Base-by-base conservation (phyloP, 2,329 filamentous ascomycete genomes). In the Calycina herbarum region DNA sequence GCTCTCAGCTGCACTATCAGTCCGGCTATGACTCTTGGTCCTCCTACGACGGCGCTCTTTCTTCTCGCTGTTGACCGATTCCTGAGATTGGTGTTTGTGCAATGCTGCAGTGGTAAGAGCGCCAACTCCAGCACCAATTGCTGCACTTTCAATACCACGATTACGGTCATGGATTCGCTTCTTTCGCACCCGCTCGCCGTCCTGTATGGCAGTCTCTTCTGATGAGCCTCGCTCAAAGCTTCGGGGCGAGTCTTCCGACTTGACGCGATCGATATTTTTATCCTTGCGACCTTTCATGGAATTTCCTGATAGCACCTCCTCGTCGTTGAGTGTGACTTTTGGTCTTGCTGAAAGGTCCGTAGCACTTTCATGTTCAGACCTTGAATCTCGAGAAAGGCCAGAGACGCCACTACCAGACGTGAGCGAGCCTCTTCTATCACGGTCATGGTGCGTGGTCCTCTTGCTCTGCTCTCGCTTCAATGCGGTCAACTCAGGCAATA, bases 391-490 rank as follows among this genome's bases (percentile, higher is more conserved):
- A 3, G 83, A 83, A 27, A 80, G 77, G 31, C 82, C 82, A 4
- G 83, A 83, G 27, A 80, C 77, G 27, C 82, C 82, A 66, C 81
- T 89, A 72, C 78, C 85, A 75, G 79, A 86, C 70, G 78, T 82
- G 68, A 87, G 82, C 1, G 89, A 89, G 63, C 87, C 86, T 72
- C 87, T 59, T 65, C 89, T 57, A 79, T 83, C 57, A 65, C 88
- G 89, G 64, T 86, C 86, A 11, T 86, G 86, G 72, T 87, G 89
- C 69, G 90, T 85, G 68, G 89, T 87, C 69, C 90, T 87, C 69
- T 90, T 89, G 77, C 92, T 94, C 76, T 94, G 91, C 74, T 97
- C 93, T 73, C 94, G 88, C 77, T 97, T 97, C 63, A 99, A 82
- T 10, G 93, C 92, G 72, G 93, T 94, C 57, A 99, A 83, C 77